Conservation (phyloP, 768 basidiomycete genomes). For the Mycena latifolia region DNA sequence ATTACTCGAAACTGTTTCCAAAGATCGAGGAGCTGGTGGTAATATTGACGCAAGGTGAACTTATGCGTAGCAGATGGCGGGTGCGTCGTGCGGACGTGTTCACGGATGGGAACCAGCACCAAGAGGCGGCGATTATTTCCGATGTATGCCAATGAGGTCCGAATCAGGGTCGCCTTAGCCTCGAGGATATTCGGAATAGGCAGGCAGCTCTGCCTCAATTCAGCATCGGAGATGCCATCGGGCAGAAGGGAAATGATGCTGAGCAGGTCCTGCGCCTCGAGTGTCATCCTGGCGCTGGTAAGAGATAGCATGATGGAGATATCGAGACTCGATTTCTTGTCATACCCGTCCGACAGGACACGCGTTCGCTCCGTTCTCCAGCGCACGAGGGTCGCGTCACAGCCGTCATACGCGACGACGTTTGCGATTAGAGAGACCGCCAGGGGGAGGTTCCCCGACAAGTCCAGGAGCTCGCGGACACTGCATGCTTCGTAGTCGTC, state of each 20-base stretch:
- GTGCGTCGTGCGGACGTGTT: neutral
- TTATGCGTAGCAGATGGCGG: neutral
- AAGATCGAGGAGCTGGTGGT: neutral
- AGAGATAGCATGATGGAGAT: constrained; percentile 12
- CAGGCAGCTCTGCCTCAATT: constrained; percentile 1
- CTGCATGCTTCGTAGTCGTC: neutral
- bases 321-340: constrained; percentile 7
- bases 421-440: constrained; percentile 3
- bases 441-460: constrained; percentile 6
- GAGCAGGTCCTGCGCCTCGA: constrained; percentile 3
- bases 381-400: neutral
- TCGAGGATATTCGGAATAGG: neutral
- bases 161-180: constrained; percentile 4
- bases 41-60: neutral
- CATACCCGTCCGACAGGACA: constrained; percentile 1
- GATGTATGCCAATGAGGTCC: constrained; percentile 3
- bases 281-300: neutral
- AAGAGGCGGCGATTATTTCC: neutral
- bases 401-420: constrained; percentile 1
- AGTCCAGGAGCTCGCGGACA: neutral
- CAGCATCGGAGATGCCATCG: constrained; percentile 12
- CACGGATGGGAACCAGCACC: constrained; percentile 8
- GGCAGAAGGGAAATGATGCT: constrained; percentile 6
- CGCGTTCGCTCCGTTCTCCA: neutral
- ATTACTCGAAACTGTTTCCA: neutral